Percentiles rank a stretch among this genome's conserved stretches.
Evolutionary conservation across 768 basidiomycete species (phyloP).

Genomic region (Boletus coccyginus): DNA sequence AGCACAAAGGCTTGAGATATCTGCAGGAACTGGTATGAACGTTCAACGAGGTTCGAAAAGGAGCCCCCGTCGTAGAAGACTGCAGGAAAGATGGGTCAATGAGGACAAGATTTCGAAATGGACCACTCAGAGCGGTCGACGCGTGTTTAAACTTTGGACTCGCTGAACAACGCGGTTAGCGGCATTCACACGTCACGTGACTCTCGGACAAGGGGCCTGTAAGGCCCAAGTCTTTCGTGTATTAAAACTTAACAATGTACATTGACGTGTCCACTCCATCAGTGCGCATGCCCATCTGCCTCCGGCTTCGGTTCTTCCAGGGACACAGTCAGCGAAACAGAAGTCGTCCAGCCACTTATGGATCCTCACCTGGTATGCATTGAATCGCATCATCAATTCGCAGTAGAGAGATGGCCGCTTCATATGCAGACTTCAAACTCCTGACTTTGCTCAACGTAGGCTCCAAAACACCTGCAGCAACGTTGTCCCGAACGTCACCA

Average conservation of each 20-base stretch:
- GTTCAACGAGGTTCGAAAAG: slow-evolving; percentile 9
- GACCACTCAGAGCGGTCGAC: slow-evolving; percentile 16
- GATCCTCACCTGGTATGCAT: slow-evolving; percentile 72
- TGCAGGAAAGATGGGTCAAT: slow-evolving; percentile 3
- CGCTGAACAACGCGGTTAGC: slow-evolving; percentile 14
- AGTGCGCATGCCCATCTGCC: slow-evolving; percentile 75
- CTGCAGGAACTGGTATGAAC: slow-evolving; percentile 18
- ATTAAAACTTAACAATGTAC: slow-evolving; percentile 11
- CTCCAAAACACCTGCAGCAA: slow-evolving; percentile 89
- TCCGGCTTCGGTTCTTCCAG: slow-evolving; percentile 67
- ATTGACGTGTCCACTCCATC: slow-evolving; percentile 15
- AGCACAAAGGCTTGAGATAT: slow-evolving; percentile 33
- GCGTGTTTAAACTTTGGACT: slow-evolving; percentile 15
- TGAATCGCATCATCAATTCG: slow-evolving; percentile 97
- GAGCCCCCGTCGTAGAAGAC: slow-evolving; percentile 8
- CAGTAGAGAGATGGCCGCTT: slow-evolving; percentile 91
- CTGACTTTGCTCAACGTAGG: slow-evolving; percentile 97
- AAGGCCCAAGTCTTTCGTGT: background rate
- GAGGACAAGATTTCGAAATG: slow-evolving; percentile 20
- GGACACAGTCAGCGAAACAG: slow-evolving; percentile 15
- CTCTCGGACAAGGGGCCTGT: background rate
- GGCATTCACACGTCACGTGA: slow-evolving; percentile 31
- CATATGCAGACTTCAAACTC: slow-evolving; percentile 95
- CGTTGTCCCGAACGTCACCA: slow-evolving; percentile 94
- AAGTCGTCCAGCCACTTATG: slow-evolving; percentile 1